A percentile compares a stretch with the other conserved stretches of the same genome.
phyloP scores from a whole-genome alignment of 2,329 filamentous ascomycete species.

The Colletotrichum agaves region DNA sequence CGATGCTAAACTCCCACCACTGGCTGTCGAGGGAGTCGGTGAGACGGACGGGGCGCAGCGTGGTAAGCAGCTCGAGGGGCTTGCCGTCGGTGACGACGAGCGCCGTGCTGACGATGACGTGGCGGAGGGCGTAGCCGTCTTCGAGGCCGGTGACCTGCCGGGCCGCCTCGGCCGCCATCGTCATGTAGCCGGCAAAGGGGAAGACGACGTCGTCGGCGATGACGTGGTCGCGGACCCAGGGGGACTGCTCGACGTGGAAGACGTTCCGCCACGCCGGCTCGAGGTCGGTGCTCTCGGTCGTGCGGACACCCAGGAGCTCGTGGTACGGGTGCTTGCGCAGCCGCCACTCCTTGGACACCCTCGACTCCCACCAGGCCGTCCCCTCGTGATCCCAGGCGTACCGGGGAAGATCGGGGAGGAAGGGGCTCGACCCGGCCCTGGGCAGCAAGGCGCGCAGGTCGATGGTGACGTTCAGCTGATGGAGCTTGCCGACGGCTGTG shows the following conservation, averaged over 20 bases:
- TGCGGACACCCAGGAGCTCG: conserved; percentile 38
- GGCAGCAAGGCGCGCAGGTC: no score
- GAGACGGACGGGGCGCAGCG: conserved; percentile 42
- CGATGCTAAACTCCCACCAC: conserved; percentile 48
- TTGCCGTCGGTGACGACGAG: conserved; percentile 45
- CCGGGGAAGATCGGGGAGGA: conserved; percentile 29
- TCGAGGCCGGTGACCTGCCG: conserved; percentile 36
- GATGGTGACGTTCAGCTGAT: conserved; percentile 6
- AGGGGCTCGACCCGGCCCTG: no score
- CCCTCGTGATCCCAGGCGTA: conserved; percentile 38
- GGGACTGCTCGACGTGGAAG: conserved; percentile 37
- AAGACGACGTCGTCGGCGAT: conserved; percentile 56
- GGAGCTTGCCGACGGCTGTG: conserved; percentile 23
- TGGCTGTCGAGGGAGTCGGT: conserved; percentile 43
- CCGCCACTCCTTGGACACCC: conserved; percentile 23
- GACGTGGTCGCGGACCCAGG: conserved; percentile 58
- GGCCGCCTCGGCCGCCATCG: conserved; percentile 44
- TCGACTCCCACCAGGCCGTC: conserved; percentile 32
- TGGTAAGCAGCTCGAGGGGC: conserved; percentile 46
- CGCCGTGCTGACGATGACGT: conserved; percentile 44
- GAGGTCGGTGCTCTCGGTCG: conserved; percentile 31
- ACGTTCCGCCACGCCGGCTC: conserved; percentile 41
- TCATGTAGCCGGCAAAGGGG: conserved; percentile 50
- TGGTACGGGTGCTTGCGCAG: conserved; percentile 15
- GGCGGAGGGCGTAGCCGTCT: conserved; percentile 42